Evolutionary conservation across 768 basidiomycete species (phyloP), one percentile per base, ranked within the genome.

Genomic region (Pulveroboletus ravenelii): DNA sequence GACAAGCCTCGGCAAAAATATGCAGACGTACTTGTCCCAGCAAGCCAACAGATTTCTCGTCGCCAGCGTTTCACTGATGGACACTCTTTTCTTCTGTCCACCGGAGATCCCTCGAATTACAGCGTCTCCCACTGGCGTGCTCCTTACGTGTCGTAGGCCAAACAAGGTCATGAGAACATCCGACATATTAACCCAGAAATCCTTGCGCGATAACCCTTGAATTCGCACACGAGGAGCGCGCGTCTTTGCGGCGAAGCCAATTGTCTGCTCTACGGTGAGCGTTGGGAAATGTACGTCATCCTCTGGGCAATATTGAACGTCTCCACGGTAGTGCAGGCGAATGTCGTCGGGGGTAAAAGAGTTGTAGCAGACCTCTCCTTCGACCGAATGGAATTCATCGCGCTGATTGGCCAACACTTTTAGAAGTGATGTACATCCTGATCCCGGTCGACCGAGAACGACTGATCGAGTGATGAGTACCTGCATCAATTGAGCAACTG

Each of bases 211-310:
- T 23, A 76, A 54, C 0, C 71, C 71, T 10, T 60, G 65, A 7
- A 78, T 53, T 27, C 85, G 79, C 3, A 67, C 69, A 27, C 72
- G 79, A 3, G 91, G 89, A 4, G 79, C 79, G 23, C 89, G 84
- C n/a, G 80, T 84, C 54, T 75, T 78, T 0, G 84, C 77, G 0
- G 87, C 84, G 51, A 89, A 87, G 14, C 65, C 71, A 29, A 96
- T 73, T 0, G 89, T 91, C 62, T 91, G 78, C 41, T 79, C 76
- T 29, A 92, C 89, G 5, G 87, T 89, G 25, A 95, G 75, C 10
- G 86, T 88, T 6, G 91, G 87, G 57, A 93, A 87, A 63, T 92
- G 90, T 2, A 88, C 73, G 62, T 94, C 90, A 58, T 92, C 90
- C 70, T 89, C 90, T 0, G 88, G 87, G 52, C 79, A 85, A 63